Evolutionary conservation across 352 stramenopile genomes (phyloP), one percentile per base, ranked within the genome.

Genomic region (Pythium phragmitis): DNA sequence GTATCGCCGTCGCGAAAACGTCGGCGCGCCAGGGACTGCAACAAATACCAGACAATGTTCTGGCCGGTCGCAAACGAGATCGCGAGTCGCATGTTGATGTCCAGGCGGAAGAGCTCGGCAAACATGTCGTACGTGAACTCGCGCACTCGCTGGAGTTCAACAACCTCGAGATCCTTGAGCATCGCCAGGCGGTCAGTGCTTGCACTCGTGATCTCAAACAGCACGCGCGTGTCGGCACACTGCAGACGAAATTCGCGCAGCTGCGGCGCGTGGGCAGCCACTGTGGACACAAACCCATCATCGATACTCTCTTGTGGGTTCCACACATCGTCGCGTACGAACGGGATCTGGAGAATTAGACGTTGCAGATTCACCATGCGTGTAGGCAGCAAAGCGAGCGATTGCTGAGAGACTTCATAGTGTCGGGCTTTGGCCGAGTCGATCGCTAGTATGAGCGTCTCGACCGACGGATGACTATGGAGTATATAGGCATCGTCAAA

Each of bases 361-460:
- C n/a, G 12, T 13, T 23, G 13, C 2, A 63, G 13, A 7, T 43
- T 55, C 6, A 21, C 19, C 46, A 47, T 50, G 1, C 19, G 19
- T 7, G 42, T 16, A 3, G 47, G 39, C 57, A 63, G 56, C 12
- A 36, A 26, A 2, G 26, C 11, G 1, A 63, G 23, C 23, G 41
- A 19, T 4, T 42, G 4, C 4, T 34, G 42, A 0, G 47, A 53
- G 11, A 63, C 57, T 43, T 61, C 57, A 13, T 43, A 33, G 26
- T 63, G 57, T 9, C 57, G 46, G 14, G 57, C 57, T n/a, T 63
- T 63, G 2, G 57, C 57, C 11, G 57, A 63, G 36, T 63, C 57
- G 14, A 63, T 55, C 7, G 34, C 57, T 13, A 63, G 12, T 12
- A 50, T 21, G 21, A 63, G 52, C 57, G 57, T 43, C 36, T 63